Evolutionary conservation across 257 asterid genomes (phyloP).

Genomic region (Nicotiana sylvestris): DNA sequence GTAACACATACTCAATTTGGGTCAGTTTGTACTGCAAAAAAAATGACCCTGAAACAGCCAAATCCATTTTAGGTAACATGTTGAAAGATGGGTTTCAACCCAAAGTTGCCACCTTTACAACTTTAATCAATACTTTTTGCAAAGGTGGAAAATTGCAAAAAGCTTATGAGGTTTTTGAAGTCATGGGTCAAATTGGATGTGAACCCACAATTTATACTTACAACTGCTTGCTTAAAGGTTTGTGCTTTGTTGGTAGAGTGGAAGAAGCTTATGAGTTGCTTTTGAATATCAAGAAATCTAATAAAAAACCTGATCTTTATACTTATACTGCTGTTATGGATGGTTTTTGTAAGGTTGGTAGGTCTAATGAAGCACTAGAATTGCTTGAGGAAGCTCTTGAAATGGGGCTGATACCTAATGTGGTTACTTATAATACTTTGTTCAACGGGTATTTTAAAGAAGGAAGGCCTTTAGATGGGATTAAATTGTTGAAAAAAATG

Average conservation of each 20-base stretch:
- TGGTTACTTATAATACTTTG: constrained; percentile 61
- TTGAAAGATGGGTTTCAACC: constrained; percentile 48
- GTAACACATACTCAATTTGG: constrained; percentile 40
- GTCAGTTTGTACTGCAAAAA: constrained; percentile 47
- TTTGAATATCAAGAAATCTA: constrained; percentile 35
- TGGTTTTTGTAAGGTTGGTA: constrained; percentile 80
- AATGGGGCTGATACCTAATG: constrained; percentile 47
- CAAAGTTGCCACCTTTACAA: constrained; percentile 53
- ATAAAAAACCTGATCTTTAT: constrained; percentile 52
- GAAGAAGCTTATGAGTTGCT: constrained; percentile 63
- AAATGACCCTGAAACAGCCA: constrained; percentile 40
- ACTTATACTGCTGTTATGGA: constrained; percentile 76
- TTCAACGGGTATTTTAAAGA: constrained; percentile 70
- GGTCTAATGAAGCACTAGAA: constrained; percentile 61
- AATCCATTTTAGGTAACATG: constrained; percentile 34
- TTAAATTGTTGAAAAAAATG: constrained; percentile 49
- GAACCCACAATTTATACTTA: constrained; percentile 71
- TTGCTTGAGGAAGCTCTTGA: constrained; percentile 52
- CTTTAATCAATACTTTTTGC: constrained; percentile 49
- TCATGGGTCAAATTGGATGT: constrained; percentile 48
- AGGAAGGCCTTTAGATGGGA: constrained; percentile 62
- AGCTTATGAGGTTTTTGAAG: constrained; percentile 58
- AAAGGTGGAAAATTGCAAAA: constrained; percentile 43
- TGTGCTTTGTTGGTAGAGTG: constrained; percentile 79
- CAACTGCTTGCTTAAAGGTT: constrained; percentile 67